Base-by-base conservation (phyloP, 129 eudicot genomes). In the Ambrosia trifida region DNA sequence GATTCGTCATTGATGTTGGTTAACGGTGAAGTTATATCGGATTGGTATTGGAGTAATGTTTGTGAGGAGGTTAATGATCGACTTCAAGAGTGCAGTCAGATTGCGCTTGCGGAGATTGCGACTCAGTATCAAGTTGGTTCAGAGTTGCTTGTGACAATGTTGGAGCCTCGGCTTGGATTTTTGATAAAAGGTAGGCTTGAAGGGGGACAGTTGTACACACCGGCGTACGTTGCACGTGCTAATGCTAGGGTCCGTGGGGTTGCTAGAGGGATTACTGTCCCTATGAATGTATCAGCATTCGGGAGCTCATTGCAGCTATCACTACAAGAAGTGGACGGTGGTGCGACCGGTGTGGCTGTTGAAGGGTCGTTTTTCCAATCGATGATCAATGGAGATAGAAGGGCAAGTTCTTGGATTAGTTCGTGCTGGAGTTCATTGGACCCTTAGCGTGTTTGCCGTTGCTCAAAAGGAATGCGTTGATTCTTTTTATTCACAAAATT, bases 401-500 rank as follows among this genome's bases (percentile, higher is more conserved):
- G 86, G 87, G 33, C 89, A 87, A 58, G 83, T 90, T 76, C 97
- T 95, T 77, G 99, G 99, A 18, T 90, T 96, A 4, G 82, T 95
- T 84, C 99, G 99, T 59, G 97, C 99, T 72, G 99, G 99, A 83
- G 96, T 95, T 69, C 97, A 95, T 66, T 95, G 99, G 99, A 95
- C 99, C 17, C 99, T 97, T 40, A 77, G 85, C 54, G 99, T 90
- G 67, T 95, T 95, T 79, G 97, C 97, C 76, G 79, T 72, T 68
- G 99, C 99, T 79, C 99, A 95, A 74, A 95, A 75, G 76, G 99
- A 90, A 71, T 90, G 90, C 19, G 97, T 95, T 24, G 99, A 95
- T 81, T 83, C 99, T 77, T 86, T 95, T 51, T 85, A 79, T 73
- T 90, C 97, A 46, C 99, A 95, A 96, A 90, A 90, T 82, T 95